Percentiles rank a stretch among this genome's conserved stretches.
phyloP scores from a whole-genome alignment of 2,329 filamentous ascomycete species.

The Mycosphaerella sp. region DNA sequence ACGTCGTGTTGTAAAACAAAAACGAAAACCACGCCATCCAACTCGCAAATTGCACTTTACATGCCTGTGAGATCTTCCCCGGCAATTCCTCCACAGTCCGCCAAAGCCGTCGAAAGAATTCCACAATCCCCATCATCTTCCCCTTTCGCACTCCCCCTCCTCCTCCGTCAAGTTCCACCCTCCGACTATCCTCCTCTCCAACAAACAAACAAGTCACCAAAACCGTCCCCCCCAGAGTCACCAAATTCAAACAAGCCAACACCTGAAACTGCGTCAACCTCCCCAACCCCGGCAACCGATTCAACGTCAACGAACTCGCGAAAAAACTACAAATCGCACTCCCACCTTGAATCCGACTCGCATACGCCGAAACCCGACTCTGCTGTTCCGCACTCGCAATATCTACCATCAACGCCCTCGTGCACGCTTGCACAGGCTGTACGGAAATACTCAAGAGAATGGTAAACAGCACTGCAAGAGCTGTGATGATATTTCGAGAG shows the following conservation, averaged over 20 bases:
- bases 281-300: constrained; percentile 12
- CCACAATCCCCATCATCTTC: constrained; percentile 6
- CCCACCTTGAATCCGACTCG: constrained; percentile 16
- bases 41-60: constrained; percentile 14
- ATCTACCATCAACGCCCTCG: constrained; percentile 17
- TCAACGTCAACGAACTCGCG: constrained; percentile 14
- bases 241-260: constrained; percentile 17
- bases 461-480: constrained; percentile 13
- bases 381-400: constrained; percentile 14
- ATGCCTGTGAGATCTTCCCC: constrained; percentile 15
- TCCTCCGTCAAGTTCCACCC: constrained; percentile 1
- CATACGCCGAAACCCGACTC: constrained; percentile 14
- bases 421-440: constrained; percentile 19
- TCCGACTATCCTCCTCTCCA: constrained; percentile 14
- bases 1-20: constrained; percentile 22
- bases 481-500: neutral
- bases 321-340: constrained; percentile 20
- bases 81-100: constrained; percentile 11
- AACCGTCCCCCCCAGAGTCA: constrained; percentile 19
- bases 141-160: neutral
- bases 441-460: constrained; percentile 14
- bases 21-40: constrained; percentile 24
- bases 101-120: constrained; percentile 14
- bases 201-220: constrained; percentile 16
- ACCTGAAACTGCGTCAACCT: constrained; percentile 18